phyloP scores from a whole-genome alignment of 768 basidiomycete genomes.

The Boletus pseudopeckii region DNA sequence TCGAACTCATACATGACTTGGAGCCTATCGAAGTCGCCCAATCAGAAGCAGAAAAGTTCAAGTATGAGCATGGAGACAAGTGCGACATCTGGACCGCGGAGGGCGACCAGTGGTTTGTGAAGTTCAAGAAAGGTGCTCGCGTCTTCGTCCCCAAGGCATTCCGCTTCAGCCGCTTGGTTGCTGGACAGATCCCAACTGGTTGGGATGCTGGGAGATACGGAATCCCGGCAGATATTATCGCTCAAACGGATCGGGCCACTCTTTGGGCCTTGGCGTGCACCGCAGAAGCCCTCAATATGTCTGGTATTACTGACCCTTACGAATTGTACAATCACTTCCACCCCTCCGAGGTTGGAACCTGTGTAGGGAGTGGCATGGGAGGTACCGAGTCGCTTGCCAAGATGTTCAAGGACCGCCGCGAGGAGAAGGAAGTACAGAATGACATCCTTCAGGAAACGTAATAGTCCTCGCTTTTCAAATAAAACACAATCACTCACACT shows the following conservation, averaged over 20 bases:
- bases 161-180: conserved; percentile 90
- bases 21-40: conserved; percentile 94
- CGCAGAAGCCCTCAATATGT: conserved; percentile 93
- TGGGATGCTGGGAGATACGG: conserved; percentile 97
- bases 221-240: conserved; percentile 93
- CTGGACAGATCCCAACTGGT: conserved; percentile 94
- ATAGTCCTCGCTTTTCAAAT: conserved; percentile 24
- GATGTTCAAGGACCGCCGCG: conserved; percentile 99
- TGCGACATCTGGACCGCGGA: conserved; percentile 93
- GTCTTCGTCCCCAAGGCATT: conserved; percentile 93
- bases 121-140: conserved; percentile 97
- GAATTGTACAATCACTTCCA: conserved; percentile 97
- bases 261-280: conserved; percentile 95
- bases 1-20: conserved; percentile 94
- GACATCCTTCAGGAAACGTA: conserved; percentile 98
- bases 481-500: conserved; percentile 5
- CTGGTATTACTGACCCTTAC: conserved; percentile 97
- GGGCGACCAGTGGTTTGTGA: conserved; percentile 95
- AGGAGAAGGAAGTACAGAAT: conserved; percentile 97
- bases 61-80: conserved; percentile 93
- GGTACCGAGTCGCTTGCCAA: conserved; percentile 85
- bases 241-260: conserved; percentile 88
- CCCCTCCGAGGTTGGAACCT: conserved; percentile 93
- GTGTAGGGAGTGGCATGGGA: conserved; percentile 97
- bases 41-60: conserved; percentile 91